phyloP scores from a whole-genome alignment of 139 green algal genomes.

The Eudorina sp. region DNA sequence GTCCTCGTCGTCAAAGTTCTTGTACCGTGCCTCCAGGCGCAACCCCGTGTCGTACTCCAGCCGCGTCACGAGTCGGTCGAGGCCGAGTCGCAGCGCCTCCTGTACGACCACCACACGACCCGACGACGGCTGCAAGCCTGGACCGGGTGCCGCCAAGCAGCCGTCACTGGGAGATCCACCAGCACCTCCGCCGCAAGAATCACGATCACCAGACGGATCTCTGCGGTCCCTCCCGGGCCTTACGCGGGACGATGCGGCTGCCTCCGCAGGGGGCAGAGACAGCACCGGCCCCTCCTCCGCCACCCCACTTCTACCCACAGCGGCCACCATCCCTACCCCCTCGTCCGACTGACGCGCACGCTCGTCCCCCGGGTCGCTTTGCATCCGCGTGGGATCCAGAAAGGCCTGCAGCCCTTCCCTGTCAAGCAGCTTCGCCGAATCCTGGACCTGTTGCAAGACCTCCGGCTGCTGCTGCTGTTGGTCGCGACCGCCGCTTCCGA shows the following conservation, averaged over 20 bases:
- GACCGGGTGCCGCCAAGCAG: background rate
- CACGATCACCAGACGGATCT: background rate
- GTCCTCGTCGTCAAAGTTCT: slow-evolving; percentile 12
- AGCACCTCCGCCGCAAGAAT: background rate
- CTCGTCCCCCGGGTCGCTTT: background rate
- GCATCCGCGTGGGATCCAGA: too few relatives aligned
- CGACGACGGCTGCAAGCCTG: background rate
- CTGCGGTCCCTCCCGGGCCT: background rate
- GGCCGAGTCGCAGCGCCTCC: background rate
- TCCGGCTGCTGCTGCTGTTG: too few relatives aligned
- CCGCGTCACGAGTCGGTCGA: slow-evolving; percentile 10
- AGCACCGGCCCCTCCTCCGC: background rate
- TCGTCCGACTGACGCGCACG: background rate
- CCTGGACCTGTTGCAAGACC: too few relatives aligned
- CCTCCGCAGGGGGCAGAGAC: slow-evolving; percentile 2
- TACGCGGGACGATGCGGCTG: background rate
- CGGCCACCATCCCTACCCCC: background rate
- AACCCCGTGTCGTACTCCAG: slow-evolving; percentile 19
- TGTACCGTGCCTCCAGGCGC: slow-evolving; percentile 17
- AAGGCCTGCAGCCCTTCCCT: too few relatives aligned
- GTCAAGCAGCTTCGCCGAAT: too few relatives aligned
- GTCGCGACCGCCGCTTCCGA: too few relatives aligned
- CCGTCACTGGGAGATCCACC: background rate
- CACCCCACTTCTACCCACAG: background rate
- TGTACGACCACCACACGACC: background rate